A percentile compares a stretch with the other conserved stretches of the same genome.
phyloP scores from a whole-genome alignment of 2,329 filamentous ascomycete species.

The Sphaerulina vaccinii region DNA sequence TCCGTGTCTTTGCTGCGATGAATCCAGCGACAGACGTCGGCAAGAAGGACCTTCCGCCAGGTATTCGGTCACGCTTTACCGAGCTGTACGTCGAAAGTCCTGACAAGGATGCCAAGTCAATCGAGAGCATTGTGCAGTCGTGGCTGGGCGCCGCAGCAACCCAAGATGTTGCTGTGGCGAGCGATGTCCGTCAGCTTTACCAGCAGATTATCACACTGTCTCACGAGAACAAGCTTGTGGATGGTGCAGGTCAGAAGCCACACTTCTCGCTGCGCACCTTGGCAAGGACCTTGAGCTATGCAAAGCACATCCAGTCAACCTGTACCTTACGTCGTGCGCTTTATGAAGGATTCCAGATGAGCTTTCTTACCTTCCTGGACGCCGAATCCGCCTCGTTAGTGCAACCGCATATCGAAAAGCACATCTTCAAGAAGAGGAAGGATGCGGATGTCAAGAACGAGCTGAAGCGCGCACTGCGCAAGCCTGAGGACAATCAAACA shows the following conservation, averaged over 20 bases:
- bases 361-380: slow-evolving; percentile 86
- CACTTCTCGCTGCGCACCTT: slow-evolving; percentile 96
- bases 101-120: slow-evolving; percentile 79
- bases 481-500: slow-evolving; percentile 70
- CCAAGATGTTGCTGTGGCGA: slow-evolving; percentile 69
- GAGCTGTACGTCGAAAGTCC: slow-evolving; percentile 93
- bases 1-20: slow-evolving; percentile 97
- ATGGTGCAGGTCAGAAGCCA: slow-evolving; percentile 91
- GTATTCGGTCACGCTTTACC: slow-evolving; percentile 87
- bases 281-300: slow-evolving; percentile 85
- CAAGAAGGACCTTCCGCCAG: slow-evolving; percentile 87
- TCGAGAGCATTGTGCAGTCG: slow-evolving; percentile 82
- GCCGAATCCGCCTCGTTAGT: slow-evolving; percentile 77
- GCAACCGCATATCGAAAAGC: slow-evolving; percentile 73
- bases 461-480: slow-evolving; percentile 72
- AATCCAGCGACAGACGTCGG: slow-evolving; percentile 97
- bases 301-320: slow-evolving; percentile 75
- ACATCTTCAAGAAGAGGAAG: slow-evolving; percentile 67
- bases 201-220: slow-evolving; percentile 80
- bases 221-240: slow-evolving; percentile 79
- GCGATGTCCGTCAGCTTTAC: slow-evolving; percentile 84
- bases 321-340: slow-evolving; percentile 84
- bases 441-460: slow-evolving; percentile 69
- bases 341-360: slow-evolving; percentile 97
- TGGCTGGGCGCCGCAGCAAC: slow-evolving; percentile 72